phyloP scores from a whole-genome alignment of 2,329 filamentous ascomycete genomes.

The Penicillium sp. region DNA sequence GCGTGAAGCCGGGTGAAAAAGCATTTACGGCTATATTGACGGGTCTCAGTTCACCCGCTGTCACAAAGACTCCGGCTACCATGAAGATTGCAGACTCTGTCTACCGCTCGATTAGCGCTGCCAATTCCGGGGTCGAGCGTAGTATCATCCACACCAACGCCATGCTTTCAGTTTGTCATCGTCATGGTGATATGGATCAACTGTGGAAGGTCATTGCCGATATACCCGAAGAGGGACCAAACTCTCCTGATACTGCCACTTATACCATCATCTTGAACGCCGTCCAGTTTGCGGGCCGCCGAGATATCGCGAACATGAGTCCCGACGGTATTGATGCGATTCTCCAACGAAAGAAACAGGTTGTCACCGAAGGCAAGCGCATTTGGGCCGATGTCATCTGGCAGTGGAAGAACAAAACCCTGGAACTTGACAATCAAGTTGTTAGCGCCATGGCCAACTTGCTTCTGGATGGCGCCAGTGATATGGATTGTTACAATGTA shows the following conservation, averaged over 20 bases:
- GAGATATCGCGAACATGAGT: slow-evolving; percentile 30
- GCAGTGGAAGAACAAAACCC: slow-evolving; percentile 68
- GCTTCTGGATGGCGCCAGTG: slow-evolving; percentile 60
- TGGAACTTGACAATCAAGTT: slow-evolving; percentile 73
- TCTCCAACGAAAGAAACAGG: slow-evolving; percentile 30
- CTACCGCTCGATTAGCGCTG: slow-evolving; percentile 69
- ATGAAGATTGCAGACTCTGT: slow-evolving; percentile 67
- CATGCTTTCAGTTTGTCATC: slow-evolving; percentile 74
- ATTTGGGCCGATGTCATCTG: slow-evolving; percentile 77
- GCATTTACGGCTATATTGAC: slow-evolving; percentile 82
- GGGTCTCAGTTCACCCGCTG: slow-evolving; percentile 58
- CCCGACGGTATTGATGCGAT: slow-evolving; percentile 29
- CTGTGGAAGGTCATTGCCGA: slow-evolving; percentile 73
- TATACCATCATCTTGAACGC: slow-evolving; percentile 82
- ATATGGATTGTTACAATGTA: slow-evolving; percentile 65
- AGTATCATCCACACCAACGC: slow-evolving; percentile 84
- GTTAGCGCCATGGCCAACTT: slow-evolving; percentile 77
- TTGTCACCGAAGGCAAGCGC: slow-evolving; percentile 63
- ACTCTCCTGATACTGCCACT: slow-evolving; percentile 65
- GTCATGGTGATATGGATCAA: slow-evolving; percentile 70
- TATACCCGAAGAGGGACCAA: slow-evolving; percentile 60
- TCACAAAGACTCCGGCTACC: slow-evolving; percentile 50
- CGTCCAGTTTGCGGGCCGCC: slow-evolving; percentile 52
- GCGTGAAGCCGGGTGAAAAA: slow-evolving; percentile 70
- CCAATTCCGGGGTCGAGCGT: slow-evolving; percentile 62